Conservation (phyloP, 2,329 filamentous ascomycete species). For the Ceratocystis lukuohia region DNA sequence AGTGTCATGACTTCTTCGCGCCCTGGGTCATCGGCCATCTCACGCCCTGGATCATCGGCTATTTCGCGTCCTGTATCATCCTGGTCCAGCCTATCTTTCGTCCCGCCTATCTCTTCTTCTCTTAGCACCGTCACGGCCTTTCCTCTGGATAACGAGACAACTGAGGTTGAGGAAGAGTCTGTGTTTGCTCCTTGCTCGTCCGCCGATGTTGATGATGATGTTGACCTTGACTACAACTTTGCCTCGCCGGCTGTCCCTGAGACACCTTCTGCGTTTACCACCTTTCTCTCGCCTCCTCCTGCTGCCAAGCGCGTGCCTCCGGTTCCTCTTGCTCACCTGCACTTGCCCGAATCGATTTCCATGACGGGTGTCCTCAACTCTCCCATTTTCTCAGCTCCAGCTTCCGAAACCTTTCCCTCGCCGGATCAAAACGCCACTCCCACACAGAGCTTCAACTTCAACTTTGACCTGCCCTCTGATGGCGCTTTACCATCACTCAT, state of each 20-base stretch:
- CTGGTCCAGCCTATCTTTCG: constrained; percentile 11
- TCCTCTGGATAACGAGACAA: not conserved
- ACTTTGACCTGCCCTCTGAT: constrained; percentile 5
- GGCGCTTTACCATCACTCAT: not conserved
- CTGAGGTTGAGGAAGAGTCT: not conserved
- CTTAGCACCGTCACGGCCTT: not conserved
- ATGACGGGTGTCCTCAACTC: constrained; percentile 14
- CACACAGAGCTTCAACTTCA: constrained; percentile 7
- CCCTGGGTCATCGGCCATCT: not conserved
- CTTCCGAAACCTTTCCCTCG: not conserved
- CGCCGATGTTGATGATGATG: constrained; percentile 31
- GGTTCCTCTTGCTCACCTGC: constrained; percentile 14
- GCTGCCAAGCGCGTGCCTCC: constrained; percentile 30
- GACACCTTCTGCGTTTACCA: constrained; percentile 29
- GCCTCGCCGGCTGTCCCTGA: constrained; percentile 39
- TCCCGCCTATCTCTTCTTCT: constrained; percentile 5
- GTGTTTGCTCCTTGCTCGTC: not conserved
- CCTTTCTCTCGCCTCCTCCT: constrained; percentile 41
- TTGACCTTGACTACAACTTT: constrained; percentile 48
- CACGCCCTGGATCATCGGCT: not conserved
- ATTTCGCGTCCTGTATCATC: constrained; percentile 12
- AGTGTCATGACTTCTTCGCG: not conserved
- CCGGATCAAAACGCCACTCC: not conserved
- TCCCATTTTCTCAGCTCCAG: constrained; percentile 10
- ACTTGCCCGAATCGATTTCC: not conserved